A percentile compares a stretch with the other conserved stretches of the same genome.
Evolutionary conservation across 495 filamentous ascomycete genomes (phyloP).

Genomic region (Aspergillus bertholletiae): DNA sequence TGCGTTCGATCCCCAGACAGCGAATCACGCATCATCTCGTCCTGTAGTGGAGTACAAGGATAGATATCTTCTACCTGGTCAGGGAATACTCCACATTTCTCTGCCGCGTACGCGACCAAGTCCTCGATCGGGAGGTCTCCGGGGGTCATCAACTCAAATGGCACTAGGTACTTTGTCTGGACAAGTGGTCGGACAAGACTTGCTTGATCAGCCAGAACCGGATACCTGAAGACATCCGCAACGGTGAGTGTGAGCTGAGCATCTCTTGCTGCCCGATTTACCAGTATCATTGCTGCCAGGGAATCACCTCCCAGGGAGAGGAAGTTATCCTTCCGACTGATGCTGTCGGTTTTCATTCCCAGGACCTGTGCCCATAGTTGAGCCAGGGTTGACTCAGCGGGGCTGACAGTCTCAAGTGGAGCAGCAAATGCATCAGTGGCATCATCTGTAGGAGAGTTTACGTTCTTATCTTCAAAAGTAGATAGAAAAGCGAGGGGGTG

Average conservation of each 20-base stretch:
- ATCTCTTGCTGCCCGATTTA: slow-evolving; percentile 1
- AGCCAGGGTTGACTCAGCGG: too few relatives aligned
- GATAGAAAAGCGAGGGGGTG: too few relatives aligned
- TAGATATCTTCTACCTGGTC: background rate
- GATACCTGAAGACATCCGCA: background rate
- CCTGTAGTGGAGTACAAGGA: background rate
- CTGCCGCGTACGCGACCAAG: slow-evolving; percentile 17
- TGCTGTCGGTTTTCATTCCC: too few relatives aligned
- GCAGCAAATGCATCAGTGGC: too few relatives aligned
- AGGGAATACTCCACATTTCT: background rate
- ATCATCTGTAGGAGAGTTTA: too few relatives aligned
- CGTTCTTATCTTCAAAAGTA: too few relatives aligned
- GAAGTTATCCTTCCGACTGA: slow-evolving; percentile 48
- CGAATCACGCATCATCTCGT: background rate
- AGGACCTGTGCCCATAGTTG: too few relatives aligned
- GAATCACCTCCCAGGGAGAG: slow-evolving; percentile 30
- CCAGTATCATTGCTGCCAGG: slow-evolving; percentile 13
- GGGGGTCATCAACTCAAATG: background rate
- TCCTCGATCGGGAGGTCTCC: background rate
- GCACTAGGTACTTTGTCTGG: too few relatives aligned
- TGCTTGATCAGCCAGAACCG: too few relatives aligned
- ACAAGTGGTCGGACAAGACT: too few relatives aligned
- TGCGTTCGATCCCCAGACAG: too few relatives aligned
- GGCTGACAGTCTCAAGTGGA: too few relatives aligned
- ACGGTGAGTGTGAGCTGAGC: background rate